A percentile compares a stretch with the other conserved stretches of the same genome.
Conservation (phyloP, 495 filamentous ascomycete genomes). For the Aspergillus olivimuriae region DNA sequence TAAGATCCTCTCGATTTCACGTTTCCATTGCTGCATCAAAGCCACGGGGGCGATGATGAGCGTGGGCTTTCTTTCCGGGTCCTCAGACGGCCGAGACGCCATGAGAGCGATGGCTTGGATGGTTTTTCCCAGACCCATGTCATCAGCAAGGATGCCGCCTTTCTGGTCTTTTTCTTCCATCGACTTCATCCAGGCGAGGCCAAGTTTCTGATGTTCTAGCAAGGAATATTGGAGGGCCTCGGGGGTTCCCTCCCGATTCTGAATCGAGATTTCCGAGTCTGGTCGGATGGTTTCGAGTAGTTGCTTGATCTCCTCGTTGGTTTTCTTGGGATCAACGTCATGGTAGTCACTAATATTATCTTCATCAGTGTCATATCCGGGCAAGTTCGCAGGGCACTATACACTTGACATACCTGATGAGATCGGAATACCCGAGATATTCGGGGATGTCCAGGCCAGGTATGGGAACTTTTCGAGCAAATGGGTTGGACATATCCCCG, state of each 20-base stretch:
- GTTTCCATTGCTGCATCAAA: slow-evolving; percentile 83
- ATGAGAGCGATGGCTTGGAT: slow-evolving; percentile 84
- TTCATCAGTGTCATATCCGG: slow-evolving; percentile 1
- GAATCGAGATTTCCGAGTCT: slow-evolving; percentile 59
- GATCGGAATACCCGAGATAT: slow-evolving; percentile 4
- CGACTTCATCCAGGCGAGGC: slow-evolving; percentile 73
- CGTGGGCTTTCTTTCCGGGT: slow-evolving; percentile 67
- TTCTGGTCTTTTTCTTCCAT: slow-evolving; percentile 74
- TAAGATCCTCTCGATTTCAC: slow-evolving; percentile 73
- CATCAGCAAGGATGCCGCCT: slow-evolving; percentile 82
- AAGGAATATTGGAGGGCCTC: slow-evolving; percentile 61
- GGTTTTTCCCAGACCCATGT: slow-evolving; percentile 97
- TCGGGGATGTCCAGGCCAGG: background rate
- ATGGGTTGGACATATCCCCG: slow-evolving; percentile 1
- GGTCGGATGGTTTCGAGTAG: slow-evolving; percentile 68
- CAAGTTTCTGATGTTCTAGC: slow-evolving; percentile 79
- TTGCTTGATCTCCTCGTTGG: slow-evolving; percentile 57
- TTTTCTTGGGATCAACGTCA: slow-evolving; percentile 50
- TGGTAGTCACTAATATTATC: slow-evolving; percentile 16
- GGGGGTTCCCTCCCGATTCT: slow-evolving; percentile 68
- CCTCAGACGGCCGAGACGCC: slow-evolving; percentile 57
- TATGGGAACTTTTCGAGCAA: background rate
- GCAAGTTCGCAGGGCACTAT: background rate
- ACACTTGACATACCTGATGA: background rate
- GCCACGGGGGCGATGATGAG: slow-evolving; percentile 85